Evolutionary conservation across 331 rosid genomes (phyloP).

Genomic region (Arachis monticola): DNA sequence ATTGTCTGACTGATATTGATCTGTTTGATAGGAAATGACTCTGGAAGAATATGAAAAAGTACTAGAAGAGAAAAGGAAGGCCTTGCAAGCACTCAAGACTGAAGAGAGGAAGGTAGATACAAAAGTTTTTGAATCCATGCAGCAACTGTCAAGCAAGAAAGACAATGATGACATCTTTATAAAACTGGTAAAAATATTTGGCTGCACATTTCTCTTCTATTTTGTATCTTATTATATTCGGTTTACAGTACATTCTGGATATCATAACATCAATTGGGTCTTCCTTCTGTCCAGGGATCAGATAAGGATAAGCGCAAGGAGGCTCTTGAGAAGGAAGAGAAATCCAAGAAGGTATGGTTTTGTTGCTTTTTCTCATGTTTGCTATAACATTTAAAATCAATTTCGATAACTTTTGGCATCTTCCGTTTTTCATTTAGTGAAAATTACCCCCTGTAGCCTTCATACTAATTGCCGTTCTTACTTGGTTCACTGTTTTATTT

Average conservation of each 20-base stretch:
- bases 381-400: background rate
- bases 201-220: background rate
- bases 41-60: constrained; percentile 78
- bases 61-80: constrained; percentile 69
- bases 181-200: constrained; percentile 58
- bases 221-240: background rate
- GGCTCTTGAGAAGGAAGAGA: constrained; percentile 69
- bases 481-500: background rate
- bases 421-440: background rate
- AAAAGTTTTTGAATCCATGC: constrained; percentile 72
- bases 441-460: background rate
- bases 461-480: background rate
- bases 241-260: background rate
- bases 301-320: constrained; percentile 74
- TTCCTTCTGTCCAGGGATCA: constrained; percentile 52
- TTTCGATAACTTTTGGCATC: background rate
- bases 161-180: constrained; percentile 61
- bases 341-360: constrained; percentile 58
- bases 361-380: background rate
- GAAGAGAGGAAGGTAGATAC: constrained; percentile 74
- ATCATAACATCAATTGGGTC: constrained; percentile 4
- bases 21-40: constrained; percentile 68
- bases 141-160: constrained; percentile 76
- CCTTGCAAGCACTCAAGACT: constrained; percentile 57
- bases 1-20: background rate